Evolutionary conservation across 768 basidiomycete species (phyloP), one percentile per base, ranked within the genome.

Genomic region (Leucocoprinus birnbaumii): DNA sequence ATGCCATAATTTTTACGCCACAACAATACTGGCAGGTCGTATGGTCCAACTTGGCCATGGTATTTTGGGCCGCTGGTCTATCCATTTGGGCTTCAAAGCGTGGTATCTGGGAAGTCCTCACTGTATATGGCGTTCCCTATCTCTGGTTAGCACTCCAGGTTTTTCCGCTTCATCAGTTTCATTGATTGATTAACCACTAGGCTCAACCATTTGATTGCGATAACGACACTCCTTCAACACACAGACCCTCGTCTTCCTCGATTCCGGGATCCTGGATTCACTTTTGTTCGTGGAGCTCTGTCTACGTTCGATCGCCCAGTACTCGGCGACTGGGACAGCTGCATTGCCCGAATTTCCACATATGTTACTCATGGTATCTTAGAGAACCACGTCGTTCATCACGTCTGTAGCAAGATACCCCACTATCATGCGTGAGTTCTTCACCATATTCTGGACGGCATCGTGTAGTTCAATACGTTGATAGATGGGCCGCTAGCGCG

Each of bases 161-260:
- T 10, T 51, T 47, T 9, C 48, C 56, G n/a, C 8, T 25, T 26
- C n/a, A 14, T 26, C 16, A 46, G n/a, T n/a, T 26, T n/a, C 4
- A 25, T 2, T 25, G 13, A 6, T 16, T 31, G 31, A 31, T 11
- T 31, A 31, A 31, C 31, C 6, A 5, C 31, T 31, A 86, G 83
- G 85, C 84, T 88, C 52, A 92, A 92, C 78, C 91, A 94, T 78
- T 97, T 94, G 94, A 80, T 98, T 51, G 92, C 97, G 54, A 65
- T 94, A 63, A 96, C 97, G 75, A 97, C 94, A 18, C 98, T 93
- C 88, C 79, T 98, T 48, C 96, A 99, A 75, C 96, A 99, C 78
- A 98, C 96, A 63, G 96, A 98, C 73, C 93, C 95, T 18, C 70
- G 89, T 44, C 83, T 98, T 43, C 95, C 95, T 48, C 96, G 98